phyloP scores from a whole-genome alignment of 495 filamentous ascomycete species.

The Penicillium ucsense region DNA sequence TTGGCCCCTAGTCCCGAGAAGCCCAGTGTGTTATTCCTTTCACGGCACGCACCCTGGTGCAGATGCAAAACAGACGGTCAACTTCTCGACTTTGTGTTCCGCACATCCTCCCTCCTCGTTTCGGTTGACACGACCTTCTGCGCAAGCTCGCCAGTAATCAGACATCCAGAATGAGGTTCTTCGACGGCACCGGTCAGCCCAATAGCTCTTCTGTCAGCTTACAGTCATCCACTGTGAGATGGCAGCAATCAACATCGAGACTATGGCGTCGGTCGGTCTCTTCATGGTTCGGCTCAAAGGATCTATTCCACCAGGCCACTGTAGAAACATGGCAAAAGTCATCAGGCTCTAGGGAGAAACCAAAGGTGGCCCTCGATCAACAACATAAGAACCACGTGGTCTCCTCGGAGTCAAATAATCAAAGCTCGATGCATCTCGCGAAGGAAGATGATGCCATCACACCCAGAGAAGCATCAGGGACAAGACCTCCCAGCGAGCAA shows the following conservation, averaged over 20 bases:
- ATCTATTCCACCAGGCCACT: conserved; percentile 2
- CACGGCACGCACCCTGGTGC: no score
- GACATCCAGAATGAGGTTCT: neutral
- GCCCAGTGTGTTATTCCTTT: no score
- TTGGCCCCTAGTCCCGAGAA: no score
- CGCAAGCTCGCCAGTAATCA: neutral
- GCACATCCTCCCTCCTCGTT: no score
- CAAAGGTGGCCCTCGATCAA: conserved; percentile 5
- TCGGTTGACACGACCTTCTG: no score
- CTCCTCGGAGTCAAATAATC: no score
- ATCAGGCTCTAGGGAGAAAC: neutral
- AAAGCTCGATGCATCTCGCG: no score
- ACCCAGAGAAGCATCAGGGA: no score
- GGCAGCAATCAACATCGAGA: conserved; percentile 5
- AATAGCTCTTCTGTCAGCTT: neutral
- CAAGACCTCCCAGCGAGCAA: no score
- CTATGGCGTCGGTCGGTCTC: conserved; percentile 5
- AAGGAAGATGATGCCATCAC: no score
- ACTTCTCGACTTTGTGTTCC: no score
- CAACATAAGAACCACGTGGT: neutral
- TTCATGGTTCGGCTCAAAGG: conserved; percentile 5
- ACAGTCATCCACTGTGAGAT: neutral
- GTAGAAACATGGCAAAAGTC: neutral
- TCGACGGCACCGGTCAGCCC: neutral
- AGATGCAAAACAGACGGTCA: no score